These are phyloP conservation scores for Sclerotinia spermophila DNA, from an alignment of 2,329 filamentous ascomycete species.

Conservation along the genomic window DNA sequence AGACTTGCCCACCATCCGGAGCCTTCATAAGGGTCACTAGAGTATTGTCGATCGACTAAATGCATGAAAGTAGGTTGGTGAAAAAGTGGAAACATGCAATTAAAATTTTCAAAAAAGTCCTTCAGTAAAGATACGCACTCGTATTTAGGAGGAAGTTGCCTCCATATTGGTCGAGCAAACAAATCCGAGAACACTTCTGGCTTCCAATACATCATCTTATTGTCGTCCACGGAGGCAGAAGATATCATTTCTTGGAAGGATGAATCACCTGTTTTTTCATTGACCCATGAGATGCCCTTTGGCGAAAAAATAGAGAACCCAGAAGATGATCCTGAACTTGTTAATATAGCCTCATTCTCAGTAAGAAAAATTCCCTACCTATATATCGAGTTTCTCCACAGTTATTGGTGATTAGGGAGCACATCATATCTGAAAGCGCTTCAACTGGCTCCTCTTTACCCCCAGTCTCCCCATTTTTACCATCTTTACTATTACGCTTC, in stretches of 20 bases:
- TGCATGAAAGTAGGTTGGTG: conserved; percentile 99
- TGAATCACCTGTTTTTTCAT: conserved; percentile 91
- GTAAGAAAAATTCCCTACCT: conserved; percentile 52
- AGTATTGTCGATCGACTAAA: conserved; percentile 90
- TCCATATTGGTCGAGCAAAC: conserved; percentile 81
- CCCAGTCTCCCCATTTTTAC: conserved; percentile 38
- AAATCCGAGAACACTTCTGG: conserved; percentile 95
- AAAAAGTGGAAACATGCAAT: conserved; percentile 96
- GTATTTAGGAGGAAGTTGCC: conserved; percentile 76
- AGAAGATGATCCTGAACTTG: conserved; percentile 74
- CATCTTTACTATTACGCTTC: conserved; percentile 32
- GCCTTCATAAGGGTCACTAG: conserved; percentile 84
- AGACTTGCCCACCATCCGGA: conserved; percentile 98
- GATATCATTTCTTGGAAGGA: conserved; percentile 96
- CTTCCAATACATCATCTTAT: conserved; percentile 97
- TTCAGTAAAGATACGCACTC: conserved; percentile 84
- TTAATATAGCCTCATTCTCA: conserved; percentile 6
- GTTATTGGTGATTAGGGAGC: conserved; percentile 91
- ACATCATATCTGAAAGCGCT: conserved; percentile 96
- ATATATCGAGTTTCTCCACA: conserved; percentile 94
- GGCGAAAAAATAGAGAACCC: conserved; percentile 99
- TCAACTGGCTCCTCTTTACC: conserved; percentile 70
- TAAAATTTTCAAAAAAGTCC: conserved; percentile 98
- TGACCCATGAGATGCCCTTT: conserved; percentile 97
- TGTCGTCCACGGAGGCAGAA: conserved; percentile 83